These are phyloP conservation scores for Endothia cerciana DNA, from an alignment of 2,329 filamentous ascomycete genomes.

Conservation along the genomic window DNA sequence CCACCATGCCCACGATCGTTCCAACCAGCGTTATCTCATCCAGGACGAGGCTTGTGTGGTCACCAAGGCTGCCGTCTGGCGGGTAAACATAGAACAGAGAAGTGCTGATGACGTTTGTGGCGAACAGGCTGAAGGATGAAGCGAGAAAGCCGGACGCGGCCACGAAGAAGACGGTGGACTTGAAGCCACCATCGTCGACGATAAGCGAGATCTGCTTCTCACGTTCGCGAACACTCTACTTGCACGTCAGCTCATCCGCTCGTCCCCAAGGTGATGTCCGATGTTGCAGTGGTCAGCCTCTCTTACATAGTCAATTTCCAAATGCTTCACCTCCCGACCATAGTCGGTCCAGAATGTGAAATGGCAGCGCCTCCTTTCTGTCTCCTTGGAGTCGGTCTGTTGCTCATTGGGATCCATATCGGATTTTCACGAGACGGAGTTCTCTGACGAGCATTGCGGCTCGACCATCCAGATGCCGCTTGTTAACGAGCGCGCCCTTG, in stretches of 20 bases:
- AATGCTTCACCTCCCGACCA: conserved; percentile 17
- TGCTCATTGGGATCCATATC: not conserved
- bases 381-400: not conserved
- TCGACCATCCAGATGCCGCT: not conserved
- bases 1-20: conserved; percentile 26
- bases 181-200: conserved; percentile 33
- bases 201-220: conserved; percentile 24
- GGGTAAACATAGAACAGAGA: conserved; percentile 36
- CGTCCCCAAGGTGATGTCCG: not conserved
- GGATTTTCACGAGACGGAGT: not conserved
- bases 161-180: conserved; percentile 35
- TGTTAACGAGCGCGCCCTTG: not conserved
- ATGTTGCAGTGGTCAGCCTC: not conserved
- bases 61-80: not conserved
- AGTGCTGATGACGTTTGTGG: conserved; percentile 36
- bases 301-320: conserved; percentile 23
- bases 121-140: conserved; percentile 37
- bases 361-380: not conserved
- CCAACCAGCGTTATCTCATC: conserved; percentile 23
- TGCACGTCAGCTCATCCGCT: not conserved
- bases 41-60: conserved; percentile 22
- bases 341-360: conserved; percentile 16
- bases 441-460: not conserved
- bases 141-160: conserved; percentile 37
- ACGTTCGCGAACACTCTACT: conserved; percentile 15